Conservation (phyloP, 106 monocot genomes). For the Chionographis japonica region DNA sequence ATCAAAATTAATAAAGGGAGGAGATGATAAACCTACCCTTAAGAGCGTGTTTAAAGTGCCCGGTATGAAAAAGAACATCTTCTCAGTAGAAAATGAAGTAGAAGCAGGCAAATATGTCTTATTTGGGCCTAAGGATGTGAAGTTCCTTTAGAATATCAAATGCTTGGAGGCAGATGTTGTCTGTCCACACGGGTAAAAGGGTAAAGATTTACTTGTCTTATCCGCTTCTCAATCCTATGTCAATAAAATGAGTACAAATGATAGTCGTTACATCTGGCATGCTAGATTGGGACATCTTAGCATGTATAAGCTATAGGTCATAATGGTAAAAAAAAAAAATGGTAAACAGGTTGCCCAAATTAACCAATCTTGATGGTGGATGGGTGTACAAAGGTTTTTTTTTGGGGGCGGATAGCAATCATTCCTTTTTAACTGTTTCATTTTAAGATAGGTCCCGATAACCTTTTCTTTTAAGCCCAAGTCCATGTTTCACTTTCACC, state of each 20-base stretch:
- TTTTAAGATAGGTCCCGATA: too few species aligned
- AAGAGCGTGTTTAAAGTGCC: background rate
- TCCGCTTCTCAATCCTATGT: slow-evolving; percentile 2
- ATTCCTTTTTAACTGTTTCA: too few species aligned
- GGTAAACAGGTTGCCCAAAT: background rate
- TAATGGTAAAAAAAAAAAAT: background rate
- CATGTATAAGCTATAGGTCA: background rate
- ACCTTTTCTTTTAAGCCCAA: too few species aligned
- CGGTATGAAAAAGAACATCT: slow-evolving; percentile 7
- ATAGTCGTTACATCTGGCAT: background rate
- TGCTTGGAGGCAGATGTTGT: background rate
- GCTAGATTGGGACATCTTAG: slow-evolving; percentile 1
- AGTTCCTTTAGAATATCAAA: background rate
- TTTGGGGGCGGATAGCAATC: too few species aligned
- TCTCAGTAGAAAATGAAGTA: background rate
- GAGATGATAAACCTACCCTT: background rate
- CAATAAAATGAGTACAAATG: slow-evolving; percentile 8
- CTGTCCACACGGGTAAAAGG: background rate
- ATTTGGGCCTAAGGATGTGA: background rate
- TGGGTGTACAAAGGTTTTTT: background rate
- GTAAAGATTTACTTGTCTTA: slow-evolving; percentile 4
- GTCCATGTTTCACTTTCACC: too few species aligned
- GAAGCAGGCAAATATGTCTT: background rate
- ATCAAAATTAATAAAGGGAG: background rate
- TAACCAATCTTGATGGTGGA: background rate